These are phyloP conservation scores for Moesziomyces sp. DNA, from an alignment of 1,284 basidiomycete genomes.

Conservation along the genomic window DNA sequence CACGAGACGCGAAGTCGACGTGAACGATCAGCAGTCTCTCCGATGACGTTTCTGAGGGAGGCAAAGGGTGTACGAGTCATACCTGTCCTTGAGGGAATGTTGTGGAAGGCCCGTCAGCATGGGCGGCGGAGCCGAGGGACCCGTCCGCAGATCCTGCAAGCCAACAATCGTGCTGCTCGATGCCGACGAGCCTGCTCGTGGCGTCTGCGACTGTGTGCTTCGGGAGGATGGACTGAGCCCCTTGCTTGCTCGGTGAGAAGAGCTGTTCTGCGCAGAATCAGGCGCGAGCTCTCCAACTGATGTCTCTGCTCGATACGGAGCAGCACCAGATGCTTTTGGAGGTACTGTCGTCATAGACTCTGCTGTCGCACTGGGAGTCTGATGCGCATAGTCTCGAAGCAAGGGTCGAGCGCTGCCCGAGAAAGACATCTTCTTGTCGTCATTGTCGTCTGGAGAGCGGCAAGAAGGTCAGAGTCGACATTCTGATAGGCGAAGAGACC, in stretches of 20 bases:
- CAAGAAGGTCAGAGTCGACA: no score
- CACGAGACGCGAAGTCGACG: neutral
- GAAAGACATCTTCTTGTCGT: no score
- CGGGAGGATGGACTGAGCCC: neutral
- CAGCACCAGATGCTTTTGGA: no score
- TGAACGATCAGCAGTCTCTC: neutral
- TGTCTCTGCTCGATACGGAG: no score
- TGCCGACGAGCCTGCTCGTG: neutral
- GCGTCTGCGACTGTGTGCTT: neutral
- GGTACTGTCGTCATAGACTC: no score
- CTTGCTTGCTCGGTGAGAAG: neutral
- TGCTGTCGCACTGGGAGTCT: no score
- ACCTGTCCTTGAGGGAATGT: slow-evolving; percentile 20
- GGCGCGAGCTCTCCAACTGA: no score
- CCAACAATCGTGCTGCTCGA: slow-evolving; percentile 1
- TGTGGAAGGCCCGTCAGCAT: slow-evolving; percentile 27
- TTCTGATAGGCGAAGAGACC: no score
- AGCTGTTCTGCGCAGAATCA: neutral
- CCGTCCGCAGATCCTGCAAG: slow-evolving; percentile 10
- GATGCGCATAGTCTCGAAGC: no score
- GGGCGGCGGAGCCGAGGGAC: slow-evolving; percentile 26
- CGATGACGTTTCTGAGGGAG: neutral
- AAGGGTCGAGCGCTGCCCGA: no score
- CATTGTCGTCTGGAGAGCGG: no score
- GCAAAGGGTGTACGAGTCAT: slow-evolving; percentile 1